These are phyloP conservation scores for Psilocybe sp. DNA, from an alignment of 768 basidiomycete genomes.

Conservation along the genomic window DNA sequence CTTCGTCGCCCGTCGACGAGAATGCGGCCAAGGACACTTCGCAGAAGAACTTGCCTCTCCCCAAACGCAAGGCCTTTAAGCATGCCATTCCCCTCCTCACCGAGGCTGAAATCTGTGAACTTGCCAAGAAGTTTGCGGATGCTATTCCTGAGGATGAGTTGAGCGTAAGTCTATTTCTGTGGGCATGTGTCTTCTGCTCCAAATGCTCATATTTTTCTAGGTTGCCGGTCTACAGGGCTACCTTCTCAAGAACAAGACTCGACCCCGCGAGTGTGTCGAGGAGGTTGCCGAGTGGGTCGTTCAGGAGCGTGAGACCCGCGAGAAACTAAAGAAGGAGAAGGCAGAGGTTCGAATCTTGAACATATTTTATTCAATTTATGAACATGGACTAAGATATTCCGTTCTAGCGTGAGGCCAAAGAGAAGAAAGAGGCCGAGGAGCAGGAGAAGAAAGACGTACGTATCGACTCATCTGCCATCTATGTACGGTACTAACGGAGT, in stretches of 20 bases:
- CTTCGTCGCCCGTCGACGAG: conserved; percentile 24
- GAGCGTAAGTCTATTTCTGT: conserved; percentile 52
- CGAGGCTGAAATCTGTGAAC: conserved; percentile 71
- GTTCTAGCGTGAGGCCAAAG: conserved; percentile 71
- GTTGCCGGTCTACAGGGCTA: conserved; percentile 86
- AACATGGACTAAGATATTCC: conserved; percentile 14
- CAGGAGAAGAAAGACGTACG: conserved; percentile 53
- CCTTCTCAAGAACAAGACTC: conserved; percentile 84
- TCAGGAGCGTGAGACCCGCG: conserved; percentile 80
- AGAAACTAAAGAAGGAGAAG: conserved; percentile 81
- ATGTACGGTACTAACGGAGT: conserved; percentile 1
- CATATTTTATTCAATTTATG: conserved; percentile 1
- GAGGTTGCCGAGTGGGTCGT: conserved; percentile 77
- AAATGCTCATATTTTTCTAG: conserved; percentile 30
- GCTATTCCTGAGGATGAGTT: conserved; percentile 86
- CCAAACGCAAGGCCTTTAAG: conserved; percentile 57
- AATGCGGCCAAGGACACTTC: conserved; percentile 41
- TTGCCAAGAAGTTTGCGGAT: conserved; percentile 80
- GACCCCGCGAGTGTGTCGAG: conserved; percentile 82
- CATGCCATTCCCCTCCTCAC: conserved; percentile 67
- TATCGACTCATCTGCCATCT: not conserved
- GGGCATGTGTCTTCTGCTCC: not conserved
- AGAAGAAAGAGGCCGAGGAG: conserved; percentile 75
- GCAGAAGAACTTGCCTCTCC: conserved; percentile 63
- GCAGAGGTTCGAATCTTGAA: conserved; percentile 40